These are phyloP conservation scores for Eimeria mitis DNA, from an alignment of 169 alveolate genomes.

Conservation along the genomic window DNA sequence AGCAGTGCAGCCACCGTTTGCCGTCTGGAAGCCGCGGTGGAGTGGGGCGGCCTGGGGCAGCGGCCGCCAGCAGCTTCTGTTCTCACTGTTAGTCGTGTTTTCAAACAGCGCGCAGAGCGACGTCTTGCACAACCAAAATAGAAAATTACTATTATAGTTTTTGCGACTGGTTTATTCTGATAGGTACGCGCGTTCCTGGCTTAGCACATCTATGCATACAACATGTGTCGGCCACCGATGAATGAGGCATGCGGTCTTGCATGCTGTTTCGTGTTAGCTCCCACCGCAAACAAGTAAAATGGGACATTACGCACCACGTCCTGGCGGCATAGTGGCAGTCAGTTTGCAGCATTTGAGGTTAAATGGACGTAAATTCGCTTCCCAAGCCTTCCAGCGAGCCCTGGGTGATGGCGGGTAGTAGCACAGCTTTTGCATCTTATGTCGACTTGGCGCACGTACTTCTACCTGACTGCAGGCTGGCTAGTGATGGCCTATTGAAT, in stretches of 20 bases:
- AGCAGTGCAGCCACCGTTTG: background rate
- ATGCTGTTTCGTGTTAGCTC: too few species aligned
- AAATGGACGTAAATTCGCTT: background rate
- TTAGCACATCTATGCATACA: background rate
- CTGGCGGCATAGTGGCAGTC: background rate
- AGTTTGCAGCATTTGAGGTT: background rate
- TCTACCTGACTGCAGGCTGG: background rate
- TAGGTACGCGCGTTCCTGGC: background rate
- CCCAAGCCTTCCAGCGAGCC: background rate
- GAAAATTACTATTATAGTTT: background rate
- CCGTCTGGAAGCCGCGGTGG: constrained; percentile 44
- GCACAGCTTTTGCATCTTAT: background rate
- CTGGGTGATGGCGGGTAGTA: background rate
- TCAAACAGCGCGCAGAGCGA: background rate
- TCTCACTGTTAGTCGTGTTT: background rate
- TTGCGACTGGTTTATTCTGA: background rate
- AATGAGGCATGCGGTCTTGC: background rate
- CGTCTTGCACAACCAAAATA: background rate
- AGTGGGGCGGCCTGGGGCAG: constrained; percentile 60
- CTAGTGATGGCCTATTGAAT: background rate
- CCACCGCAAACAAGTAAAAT: too few species aligned
- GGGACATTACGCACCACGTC: background rate
- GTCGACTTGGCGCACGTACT: background rate
- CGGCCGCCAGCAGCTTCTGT: constrained; percentile 46
- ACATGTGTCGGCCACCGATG: background rate